Percentiles rank a stretch among this genome's conserved stretches.
Evolutionary conservation across 2,329 filamentous ascomycete genomes (phyloP).

Genomic region (Sporothrix euskadiensis): DNA sequence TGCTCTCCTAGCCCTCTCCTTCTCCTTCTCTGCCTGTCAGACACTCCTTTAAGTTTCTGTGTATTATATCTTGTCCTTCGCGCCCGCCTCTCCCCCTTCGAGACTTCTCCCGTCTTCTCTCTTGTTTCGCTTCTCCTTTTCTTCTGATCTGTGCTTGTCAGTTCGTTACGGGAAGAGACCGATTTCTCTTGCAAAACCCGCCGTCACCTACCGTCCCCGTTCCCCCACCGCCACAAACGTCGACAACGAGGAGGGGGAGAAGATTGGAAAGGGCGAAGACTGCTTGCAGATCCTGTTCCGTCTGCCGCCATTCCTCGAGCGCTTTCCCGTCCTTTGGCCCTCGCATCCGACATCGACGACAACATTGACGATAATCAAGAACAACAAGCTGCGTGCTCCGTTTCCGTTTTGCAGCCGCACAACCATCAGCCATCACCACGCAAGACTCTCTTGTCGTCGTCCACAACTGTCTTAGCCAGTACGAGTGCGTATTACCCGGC

Average conservation of each 20-base stretch:
- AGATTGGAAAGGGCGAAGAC: slow-evolving; percentile 1
- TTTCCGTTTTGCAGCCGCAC: background rate
- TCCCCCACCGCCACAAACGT: slow-evolving; percentile 10
- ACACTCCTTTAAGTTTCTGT: slow-evolving; percentile 1
- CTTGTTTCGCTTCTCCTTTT: background rate
- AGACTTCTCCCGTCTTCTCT: background rate
- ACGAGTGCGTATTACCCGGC: slow-evolving; percentile 21
- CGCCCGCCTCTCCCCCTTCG: slow-evolving; percentile 15
- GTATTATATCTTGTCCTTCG: slow-evolving; percentile 23
- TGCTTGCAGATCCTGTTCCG: slow-evolving; percentile 19
- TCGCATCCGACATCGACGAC: background rate
- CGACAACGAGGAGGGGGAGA: slow-evolving; percentile 24
- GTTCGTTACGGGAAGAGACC: slow-evolving; percentile 11
- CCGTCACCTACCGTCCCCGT: background rate
- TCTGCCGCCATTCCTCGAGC: background rate
- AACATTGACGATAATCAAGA: background rate
- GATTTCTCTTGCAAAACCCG: background rate
- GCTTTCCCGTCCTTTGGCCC: background rate
- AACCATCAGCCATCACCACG: background rate
- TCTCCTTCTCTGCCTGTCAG: background rate
- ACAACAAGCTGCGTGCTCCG: background rate
- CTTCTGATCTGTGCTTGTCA: background rate
- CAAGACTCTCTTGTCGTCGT: background rate
- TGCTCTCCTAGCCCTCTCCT: slow-evolving; percentile 1
- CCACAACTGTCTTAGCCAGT: slow-evolving; percentile 8